These are phyloP conservation scores for Trichosporon ovoides DNA, from an alignment of 1,284 basidiomycete species.

Conservation along the genomic window DNA sequence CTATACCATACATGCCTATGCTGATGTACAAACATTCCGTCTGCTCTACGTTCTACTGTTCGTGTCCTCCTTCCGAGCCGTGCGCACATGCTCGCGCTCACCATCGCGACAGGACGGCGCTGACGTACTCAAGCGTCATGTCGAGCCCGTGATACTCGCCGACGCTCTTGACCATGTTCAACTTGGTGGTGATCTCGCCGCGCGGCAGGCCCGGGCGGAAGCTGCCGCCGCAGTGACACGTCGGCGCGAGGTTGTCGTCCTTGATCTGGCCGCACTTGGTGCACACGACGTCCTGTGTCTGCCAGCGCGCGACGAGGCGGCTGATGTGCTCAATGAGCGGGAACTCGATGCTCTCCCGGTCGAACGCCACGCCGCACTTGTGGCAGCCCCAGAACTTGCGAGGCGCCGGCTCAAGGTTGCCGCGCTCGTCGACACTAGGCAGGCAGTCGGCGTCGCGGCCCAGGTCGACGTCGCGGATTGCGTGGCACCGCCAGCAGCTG, in stretches of 20 bases:
- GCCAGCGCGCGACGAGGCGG: constrained; percentile 66
- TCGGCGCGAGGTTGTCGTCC: constrained; percentile 75
- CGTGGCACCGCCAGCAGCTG: constrained; percentile 85
- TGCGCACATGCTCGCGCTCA: constrained; percentile 13
- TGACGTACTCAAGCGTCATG: constrained; percentile 43
- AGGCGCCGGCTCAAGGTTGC: constrained; percentile 45
- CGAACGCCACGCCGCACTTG: constrained; percentile 80
- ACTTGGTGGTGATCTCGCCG: constrained; percentile 61
- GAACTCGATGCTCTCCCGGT: constrained; percentile 77
- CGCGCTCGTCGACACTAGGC: constrained; percentile 49
- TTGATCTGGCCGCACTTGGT: constrained; percentile 82
- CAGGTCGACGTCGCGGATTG: constrained; percentile 85
- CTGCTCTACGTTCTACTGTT: not conserved
- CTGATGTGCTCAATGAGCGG: constrained; percentile 73
- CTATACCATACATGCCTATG: too few relatives aligned
- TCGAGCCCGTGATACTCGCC: constrained; percentile 45
- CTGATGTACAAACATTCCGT: not conserved
- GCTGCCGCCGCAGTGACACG: constrained; percentile 81
- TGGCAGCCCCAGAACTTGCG: constrained; percentile 48
- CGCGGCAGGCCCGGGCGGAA: constrained; percentile 68
- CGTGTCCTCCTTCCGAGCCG: not conserved
- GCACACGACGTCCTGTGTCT: constrained; percentile 79
- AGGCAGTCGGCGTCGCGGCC: constrained; percentile 87
- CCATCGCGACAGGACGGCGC: constrained; percentile 37
- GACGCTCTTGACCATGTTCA: constrained; percentile 67